These are phyloP conservation scores for Aspergillus bertholletiae DNA, from an alignment of 495 filamentous ascomycete genomes.

Conservation along the genomic window DNA sequence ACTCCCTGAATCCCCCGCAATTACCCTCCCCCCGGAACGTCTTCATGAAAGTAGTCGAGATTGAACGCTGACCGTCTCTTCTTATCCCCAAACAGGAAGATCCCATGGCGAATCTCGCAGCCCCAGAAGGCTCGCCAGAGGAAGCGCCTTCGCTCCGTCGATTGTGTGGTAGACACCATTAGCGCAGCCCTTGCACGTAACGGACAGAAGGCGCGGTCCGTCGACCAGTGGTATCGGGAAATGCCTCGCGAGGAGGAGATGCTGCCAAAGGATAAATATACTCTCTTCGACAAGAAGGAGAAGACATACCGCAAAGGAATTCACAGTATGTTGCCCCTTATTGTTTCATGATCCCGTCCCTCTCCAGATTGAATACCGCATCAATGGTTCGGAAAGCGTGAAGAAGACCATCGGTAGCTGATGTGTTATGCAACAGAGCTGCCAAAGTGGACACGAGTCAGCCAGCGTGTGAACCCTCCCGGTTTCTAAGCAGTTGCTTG, in stretches of 20 bases:
- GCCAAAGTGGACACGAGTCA: slow-evolving; percentile 94
- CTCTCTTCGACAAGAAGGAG: slow-evolving; percentile 93
- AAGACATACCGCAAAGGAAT: slow-evolving; percentile 94
- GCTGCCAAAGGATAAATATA: slow-evolving; percentile 95
- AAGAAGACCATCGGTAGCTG: too few species aligned
- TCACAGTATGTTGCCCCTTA: slow-evolving; percentile 68
- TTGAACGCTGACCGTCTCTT: slow-evolving; percentile 10
- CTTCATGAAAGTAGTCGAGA: neutral
- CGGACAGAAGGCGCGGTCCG: slow-evolving; percentile 62
- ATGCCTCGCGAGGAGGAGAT: slow-evolving; percentile 98
- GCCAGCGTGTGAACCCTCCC: slow-evolving; percentile 87
- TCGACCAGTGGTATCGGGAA: slow-evolving; percentile 86
- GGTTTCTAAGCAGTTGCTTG: slow-evolving; percentile 64
- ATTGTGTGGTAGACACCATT: slow-evolving; percentile 73
- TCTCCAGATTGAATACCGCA: too few species aligned
- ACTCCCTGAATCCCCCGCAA: neutral
- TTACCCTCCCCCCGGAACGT: neutral
- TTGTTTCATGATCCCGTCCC: neutral
- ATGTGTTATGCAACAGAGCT: slow-evolving; percentile 54
- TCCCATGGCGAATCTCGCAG: slow-evolving; percentile 88
- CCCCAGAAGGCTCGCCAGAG: slow-evolving; percentile 90
- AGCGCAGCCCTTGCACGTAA: slow-evolving; percentile 70
- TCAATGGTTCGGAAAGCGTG: too few species aligned
- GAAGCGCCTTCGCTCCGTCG: slow-evolving; percentile 78
- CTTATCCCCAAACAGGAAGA: slow-evolving; percentile 66